Evolutionary conservation across 768 basidiomycete genomes (phyloP).

Genomic region (Pleurotus giganteus): DNA sequence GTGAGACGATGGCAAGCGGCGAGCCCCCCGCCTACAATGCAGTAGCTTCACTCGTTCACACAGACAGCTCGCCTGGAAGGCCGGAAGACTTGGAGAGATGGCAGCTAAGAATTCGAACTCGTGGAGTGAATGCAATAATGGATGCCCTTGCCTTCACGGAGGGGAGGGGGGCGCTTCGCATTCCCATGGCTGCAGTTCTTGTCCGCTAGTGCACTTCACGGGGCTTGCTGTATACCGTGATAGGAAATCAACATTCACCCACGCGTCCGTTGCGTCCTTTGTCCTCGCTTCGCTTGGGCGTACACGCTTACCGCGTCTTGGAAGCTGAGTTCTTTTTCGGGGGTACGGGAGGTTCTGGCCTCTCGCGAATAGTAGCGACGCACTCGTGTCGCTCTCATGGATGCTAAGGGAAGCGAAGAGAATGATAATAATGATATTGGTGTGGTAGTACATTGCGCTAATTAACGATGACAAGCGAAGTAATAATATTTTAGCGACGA

Average conservation of each 20-base stretch:
- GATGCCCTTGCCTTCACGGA: neutral
- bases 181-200: constrained; percentile 3
- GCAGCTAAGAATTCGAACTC: neutral
- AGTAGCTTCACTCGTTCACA: neutral
- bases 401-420: neutral
- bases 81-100: no score
- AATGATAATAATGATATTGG: constrained; percentile 3
- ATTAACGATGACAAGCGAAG: constrained; percentile 4
- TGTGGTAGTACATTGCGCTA: constrained; percentile 7
- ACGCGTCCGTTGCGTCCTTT: constrained; percentile 1
- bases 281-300: neutral
- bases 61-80: neutral
- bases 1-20: neutral
- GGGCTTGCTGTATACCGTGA: constrained; percentile 5
- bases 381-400: neutral
- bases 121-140: neutral
- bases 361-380: neutral
- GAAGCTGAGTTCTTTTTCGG: neutral
- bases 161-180: neutral
- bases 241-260: constrained; percentile 6
- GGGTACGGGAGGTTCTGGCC: neutral
- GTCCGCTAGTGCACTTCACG: constrained; percentile 1
- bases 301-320: constrained; percentile 7
- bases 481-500: constrained; percentile 1
- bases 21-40: no score